Evolutionary conservation across 1,284 basidiomycete genomes (phyloP).

Genomic region (Rhodotorula mucilaginosa): DNA sequence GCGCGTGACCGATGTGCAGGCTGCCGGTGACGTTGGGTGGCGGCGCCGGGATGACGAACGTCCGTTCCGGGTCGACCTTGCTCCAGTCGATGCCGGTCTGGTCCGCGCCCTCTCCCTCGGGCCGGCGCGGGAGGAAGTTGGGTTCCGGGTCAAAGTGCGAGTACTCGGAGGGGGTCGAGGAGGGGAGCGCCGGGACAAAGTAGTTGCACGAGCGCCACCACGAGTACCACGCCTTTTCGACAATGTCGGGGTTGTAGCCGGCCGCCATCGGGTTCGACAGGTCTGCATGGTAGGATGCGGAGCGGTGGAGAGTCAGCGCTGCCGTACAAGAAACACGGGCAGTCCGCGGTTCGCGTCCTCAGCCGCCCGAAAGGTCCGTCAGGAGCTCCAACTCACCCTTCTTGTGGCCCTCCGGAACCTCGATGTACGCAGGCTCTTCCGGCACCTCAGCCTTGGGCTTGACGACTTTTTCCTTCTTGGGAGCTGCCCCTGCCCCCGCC

Average conservation of each 20-base stretch:
- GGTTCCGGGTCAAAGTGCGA: conserved; percentile 43
- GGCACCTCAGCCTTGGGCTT: conserved; percentile 25
- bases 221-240: conserved; percentile 96
- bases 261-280: conserved; percentile 80
- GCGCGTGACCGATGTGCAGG: conserved; percentile 92
- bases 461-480: conserved; percentile 36
- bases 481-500: not conserved
- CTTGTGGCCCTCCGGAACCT: conserved; percentile 34
- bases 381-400: conserved; percentile 28
- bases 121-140: conserved; percentile 43
- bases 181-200: conserved; percentile 72
- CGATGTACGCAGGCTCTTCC: conserved; percentile 33
- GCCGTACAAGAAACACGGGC: not conserved
- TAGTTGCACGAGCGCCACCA: conserved; percentile 93
- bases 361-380: too few species aligned
- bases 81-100: conserved; percentile 55
- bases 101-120: conserved; percentile 45
- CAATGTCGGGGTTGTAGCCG: conserved; percentile 91
- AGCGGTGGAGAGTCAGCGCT: not conserved
- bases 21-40: conserved; percentile 99
- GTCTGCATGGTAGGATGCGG: conserved; percentile 56
- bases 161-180: conserved; percentile 38
- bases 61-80: conserved; percentile 42
- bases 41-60: conserved; percentile 85
- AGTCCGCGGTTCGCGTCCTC: not conserved